These are phyloP conservation scores for Westerdykella aurantiaca DNA, from an alignment of 2,329 filamentous ascomycete genomes.

Conservation along the genomic window DNA sequence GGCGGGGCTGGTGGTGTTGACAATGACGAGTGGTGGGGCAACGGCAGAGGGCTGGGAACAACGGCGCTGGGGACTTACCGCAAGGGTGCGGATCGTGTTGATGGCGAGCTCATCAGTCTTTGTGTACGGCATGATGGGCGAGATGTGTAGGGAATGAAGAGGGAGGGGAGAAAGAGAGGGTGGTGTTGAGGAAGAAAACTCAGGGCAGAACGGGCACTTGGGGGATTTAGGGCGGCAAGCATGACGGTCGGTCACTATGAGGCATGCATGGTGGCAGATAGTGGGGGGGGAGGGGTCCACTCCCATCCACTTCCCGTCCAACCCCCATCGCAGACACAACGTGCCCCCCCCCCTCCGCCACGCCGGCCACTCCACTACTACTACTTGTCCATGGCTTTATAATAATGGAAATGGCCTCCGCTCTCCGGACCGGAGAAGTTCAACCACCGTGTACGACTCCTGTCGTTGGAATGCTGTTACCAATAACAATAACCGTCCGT, in stretches of 20 bases:
- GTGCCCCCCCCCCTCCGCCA: too few relatives aligned
- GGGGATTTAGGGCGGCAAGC: constrained; percentile 6
- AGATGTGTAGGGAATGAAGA: constrained; percentile 9
- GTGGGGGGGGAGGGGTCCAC: constrained; percentile 2
- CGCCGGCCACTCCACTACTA: not conserved
- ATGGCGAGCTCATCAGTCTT: constrained; percentile 86
- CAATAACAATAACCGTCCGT: too few relatives aligned
- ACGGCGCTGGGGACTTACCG: constrained; percentile 66
- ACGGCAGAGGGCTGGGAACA: constrained; percentile 2
- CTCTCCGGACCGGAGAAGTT: too few relatives aligned
- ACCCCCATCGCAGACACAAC: too few relatives aligned
- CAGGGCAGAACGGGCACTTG: constrained; percentile 8
- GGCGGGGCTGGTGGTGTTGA: constrained; percentile 26
- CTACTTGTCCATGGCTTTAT: too few relatives aligned
- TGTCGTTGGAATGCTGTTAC: too few relatives aligned
- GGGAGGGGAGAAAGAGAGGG: constrained; percentile 9
- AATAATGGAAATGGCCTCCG: too few relatives aligned
- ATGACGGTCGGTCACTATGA: not conserved
- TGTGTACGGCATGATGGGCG: constrained; percentile 72
- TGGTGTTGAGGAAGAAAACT: constrained; percentile 9
- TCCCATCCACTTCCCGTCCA: not conserved
- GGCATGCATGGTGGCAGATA: too few relatives aligned
- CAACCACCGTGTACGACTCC: too few relatives aligned
- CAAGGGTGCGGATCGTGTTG: constrained; percentile 95
- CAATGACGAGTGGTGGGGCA: constrained; percentile 12